Conservation (phyloP, 2,329 filamentous ascomycete genomes). For the Triangularia verruculosa region DNA sequence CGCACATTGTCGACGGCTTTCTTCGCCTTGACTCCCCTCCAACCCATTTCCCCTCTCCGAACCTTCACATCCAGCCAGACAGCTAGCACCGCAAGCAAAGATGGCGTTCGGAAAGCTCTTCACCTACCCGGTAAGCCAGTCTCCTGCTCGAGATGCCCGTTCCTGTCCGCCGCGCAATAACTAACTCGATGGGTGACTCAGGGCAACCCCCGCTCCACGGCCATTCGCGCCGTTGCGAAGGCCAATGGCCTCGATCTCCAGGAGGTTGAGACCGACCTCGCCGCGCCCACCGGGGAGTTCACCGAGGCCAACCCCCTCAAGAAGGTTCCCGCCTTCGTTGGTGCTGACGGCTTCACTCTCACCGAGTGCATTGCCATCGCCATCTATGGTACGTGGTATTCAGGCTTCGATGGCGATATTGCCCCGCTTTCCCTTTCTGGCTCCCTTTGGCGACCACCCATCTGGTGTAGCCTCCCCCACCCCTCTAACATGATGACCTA, state of each 20-base stretch:
- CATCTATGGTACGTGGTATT: constrained; percentile 81
- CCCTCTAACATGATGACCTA: constrained; percentile 61
- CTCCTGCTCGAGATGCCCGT: constrained; percentile 1
- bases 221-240: constrained; percentile 92
- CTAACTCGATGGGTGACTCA: constrained; percentile 38
- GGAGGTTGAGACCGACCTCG: constrained; percentile 68
- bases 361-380: constrained; percentile 91
- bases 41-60: constrained; percentile 27
- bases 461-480: constrained; percentile 10
- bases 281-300: constrained; percentile 71
- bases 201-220: constrained; percentile 86
- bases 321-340: constrained; percentile 91
- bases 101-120: constrained; percentile 99
- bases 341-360: constrained; percentile 85
- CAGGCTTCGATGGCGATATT: constrained; percentile 30
- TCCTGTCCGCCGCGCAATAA: constrained; percentile 15
- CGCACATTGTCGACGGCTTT: constrained; percentile 19
- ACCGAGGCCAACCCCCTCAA: constrained; percentile 80
- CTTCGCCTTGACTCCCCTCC: constrained; percentile 15
- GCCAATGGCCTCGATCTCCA: constrained; percentile 94
- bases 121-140: constrained; percentile 66
- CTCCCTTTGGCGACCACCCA: constrained; percentile 14
- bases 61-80: constrained; percentile 23
- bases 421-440: constrained; percentile 21
- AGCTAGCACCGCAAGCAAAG: constrained; percentile 45